Evolutionary conservation across 208 protist species (phyloP).

Genomic region (Jaenimonas drosophilae): DNA sequence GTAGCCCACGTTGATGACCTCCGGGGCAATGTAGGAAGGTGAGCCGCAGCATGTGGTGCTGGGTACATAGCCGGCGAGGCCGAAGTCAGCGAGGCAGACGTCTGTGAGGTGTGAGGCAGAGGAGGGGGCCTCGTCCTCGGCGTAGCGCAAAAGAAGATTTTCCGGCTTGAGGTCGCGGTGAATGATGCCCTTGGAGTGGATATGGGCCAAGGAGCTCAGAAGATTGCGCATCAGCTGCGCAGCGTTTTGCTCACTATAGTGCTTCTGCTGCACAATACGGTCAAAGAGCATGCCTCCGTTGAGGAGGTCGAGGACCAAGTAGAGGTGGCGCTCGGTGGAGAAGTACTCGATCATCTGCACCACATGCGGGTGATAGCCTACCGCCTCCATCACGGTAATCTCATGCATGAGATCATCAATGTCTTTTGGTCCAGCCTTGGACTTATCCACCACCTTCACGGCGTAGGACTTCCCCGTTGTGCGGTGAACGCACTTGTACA

Average conservation of each 20-base stretch:
- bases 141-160: constrained; percentile 98
- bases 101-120: constrained; percentile 44
- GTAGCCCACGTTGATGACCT: constrained; percentile 71
- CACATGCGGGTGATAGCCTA: constrained; percentile 66
- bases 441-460: constrained; percentile 79
- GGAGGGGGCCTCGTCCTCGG: constrained; percentile 23
- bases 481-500: constrained; percentile 53
- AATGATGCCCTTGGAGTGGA: constrained; percentile 96
- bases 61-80: constrained; percentile 86
- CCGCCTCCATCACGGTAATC: constrained; percentile 57
- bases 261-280: constrained; percentile 90
- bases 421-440: constrained; percentile 51
- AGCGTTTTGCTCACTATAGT: constrained; percentile 96
- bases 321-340: constrained; percentile 63
- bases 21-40: constrained; percentile 73
- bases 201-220: constrained; percentile 90
- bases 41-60: constrained; percentile 69
- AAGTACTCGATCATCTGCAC: constrained; percentile 95
- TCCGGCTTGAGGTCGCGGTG: constrained; percentile 98
- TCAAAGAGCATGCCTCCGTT: constrained; percentile 97
- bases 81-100: constrained; percentile 97
- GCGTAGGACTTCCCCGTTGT: constrained; percentile 40
- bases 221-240: constrained; percentile 96
- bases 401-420: constrained; percentile 66
- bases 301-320: constrained; percentile 98